Evolutionary conservation across 768 basidiomycete species (phyloP), one percentile per base, ranked within the genome.

Genomic region (Glaciozyma antarctica): DNA sequence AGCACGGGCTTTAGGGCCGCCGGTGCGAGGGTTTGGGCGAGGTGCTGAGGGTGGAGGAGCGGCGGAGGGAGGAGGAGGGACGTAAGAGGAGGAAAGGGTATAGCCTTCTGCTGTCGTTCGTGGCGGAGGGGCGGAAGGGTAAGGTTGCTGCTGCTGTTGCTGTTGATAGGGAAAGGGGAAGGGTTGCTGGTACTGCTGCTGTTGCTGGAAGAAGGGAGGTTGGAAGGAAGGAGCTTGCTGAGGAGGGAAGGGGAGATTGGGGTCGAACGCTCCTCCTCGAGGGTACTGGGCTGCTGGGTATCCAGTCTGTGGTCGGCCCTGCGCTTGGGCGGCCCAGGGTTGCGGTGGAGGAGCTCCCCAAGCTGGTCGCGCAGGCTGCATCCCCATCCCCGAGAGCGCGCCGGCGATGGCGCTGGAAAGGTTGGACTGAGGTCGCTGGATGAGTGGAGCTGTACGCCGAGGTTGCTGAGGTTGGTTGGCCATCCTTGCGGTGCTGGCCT

Each of bases 391-490:
- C 12, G 55, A 59, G 13, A 66, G 52, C 17, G 68, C 64, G 38
- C 68, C 68, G 21, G 62, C 62, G 10, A 66, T n/a, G 15, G 64
- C 54, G 24, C 47, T 54, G 30, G 65, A 65, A 19, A 66, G 49
- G 9, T 49, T 13, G 5, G 64, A 57, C 19, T 43, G 26, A 32
- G 65, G 61, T 13, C 61, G 53, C 0, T 16, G 10, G 60, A 66
- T 62, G 43, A 66, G 52, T 32, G 65, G 61, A 1, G 61, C 61
- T 2, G 56, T 48, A 2, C 49, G 24, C 24, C 65, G 49, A 3
- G 65, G 44, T 12, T 53, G 61, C 1, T 24, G 17, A 5, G 21
- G 17, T 15, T 47, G 19, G 6, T 49, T 26, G 34, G 49, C 22
- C 55, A 60, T 65, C 55, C 44, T 57, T 2, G 28, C 10, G 34